phyloP scores from a whole-genome alignment of 495 filamentous ascomycete species.

The Geopyxis carbonaria region DNA sequence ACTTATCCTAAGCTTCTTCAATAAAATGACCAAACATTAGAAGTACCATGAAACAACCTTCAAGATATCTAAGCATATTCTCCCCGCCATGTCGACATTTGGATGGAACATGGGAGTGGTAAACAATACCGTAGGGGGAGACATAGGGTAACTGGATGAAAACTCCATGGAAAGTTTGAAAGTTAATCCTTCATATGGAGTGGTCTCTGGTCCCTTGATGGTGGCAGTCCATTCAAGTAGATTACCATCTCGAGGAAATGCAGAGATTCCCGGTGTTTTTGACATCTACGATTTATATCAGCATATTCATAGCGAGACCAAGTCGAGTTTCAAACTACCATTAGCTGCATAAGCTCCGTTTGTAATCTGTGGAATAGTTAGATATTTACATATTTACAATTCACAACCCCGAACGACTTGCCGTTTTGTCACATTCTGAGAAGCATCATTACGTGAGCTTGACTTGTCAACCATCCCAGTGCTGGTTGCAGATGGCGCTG shows the following conservation, averaged over 20 bases:
- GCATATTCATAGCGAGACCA: not conserved
- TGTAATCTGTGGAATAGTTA: too few species aligned
- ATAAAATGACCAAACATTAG: constrained; percentile 30
- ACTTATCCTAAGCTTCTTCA: not conserved
- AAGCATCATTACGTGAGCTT: too few species aligned
- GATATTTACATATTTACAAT: too few species aligned
- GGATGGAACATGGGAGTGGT: constrained; percentile 89
- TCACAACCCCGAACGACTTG: too few species aligned
- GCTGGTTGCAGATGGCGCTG: too few species aligned
- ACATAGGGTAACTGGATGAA: constrained; percentile 82
- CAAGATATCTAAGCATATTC: constrained; percentile 94
- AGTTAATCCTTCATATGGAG: constrained; percentile 66
- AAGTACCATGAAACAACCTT: constrained; percentile 99
- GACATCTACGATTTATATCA: constrained; percentile 41
- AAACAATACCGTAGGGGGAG: constrained; percentile 82
- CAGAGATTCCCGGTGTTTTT: constrained; percentile 79
- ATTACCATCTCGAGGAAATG: constrained; percentile 87
- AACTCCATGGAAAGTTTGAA: constrained; percentile 92
- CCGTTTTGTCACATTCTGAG: too few species aligned
- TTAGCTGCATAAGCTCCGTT: constrained; percentile 92
- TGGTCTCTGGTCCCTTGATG: constrained; percentile 78
- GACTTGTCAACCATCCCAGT: too few species aligned
- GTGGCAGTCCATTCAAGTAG: constrained; percentile 84
- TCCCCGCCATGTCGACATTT: constrained; percentile 86
- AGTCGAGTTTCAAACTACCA: constrained; percentile 27